Conservation (phyloP, 208 protist genomes). For the Trypanosoma rangeli region DNA sequence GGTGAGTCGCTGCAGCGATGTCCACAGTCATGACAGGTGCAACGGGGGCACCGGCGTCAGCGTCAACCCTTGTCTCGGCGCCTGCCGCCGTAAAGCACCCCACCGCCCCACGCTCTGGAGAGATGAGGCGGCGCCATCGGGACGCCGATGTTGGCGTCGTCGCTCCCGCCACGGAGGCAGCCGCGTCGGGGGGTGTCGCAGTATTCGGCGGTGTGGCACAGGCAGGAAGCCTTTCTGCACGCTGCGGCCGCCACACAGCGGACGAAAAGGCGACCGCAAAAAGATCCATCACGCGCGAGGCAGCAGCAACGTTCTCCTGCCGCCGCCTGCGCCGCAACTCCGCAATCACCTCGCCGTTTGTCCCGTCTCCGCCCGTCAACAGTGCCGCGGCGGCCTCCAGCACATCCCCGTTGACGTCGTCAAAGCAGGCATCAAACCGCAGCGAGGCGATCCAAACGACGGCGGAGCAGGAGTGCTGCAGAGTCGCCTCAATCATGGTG, state of each 20-base stretch:
- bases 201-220: not conserved
- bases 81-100: no score
- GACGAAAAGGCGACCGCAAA: constrained; percentile 23
- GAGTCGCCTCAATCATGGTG: constrained; percentile 27
- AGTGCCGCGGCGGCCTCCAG: constrained; percentile 26
- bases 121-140: not conserved
- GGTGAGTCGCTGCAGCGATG: not conserved
- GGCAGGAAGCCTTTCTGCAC: not conserved
- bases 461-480: constrained; percentile 26
- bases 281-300: constrained; percentile 20
- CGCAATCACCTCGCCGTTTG: constrained; percentile 13
- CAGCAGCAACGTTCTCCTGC: constrained; percentile 33
- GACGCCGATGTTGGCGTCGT: not conserved
- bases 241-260: not conserved
- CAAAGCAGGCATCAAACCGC: constrained; percentile 26
- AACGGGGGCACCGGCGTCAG: not conserved
- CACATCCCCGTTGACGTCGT: constrained; percentile 36
- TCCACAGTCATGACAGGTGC: not conserved
- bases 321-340: constrained; percentile 28
- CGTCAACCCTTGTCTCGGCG: no score
- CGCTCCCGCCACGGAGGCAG: not conserved
- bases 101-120: not conserved
- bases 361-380: constrained; percentile 1
- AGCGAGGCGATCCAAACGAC: constrained; percentile 31
- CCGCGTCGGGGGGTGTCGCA: not conserved